These are phyloP conservation scores for Lachnellula willkommii DNA, from an alignment of 2,329 filamentous ascomycete species.

Conservation along the genomic window DNA sequence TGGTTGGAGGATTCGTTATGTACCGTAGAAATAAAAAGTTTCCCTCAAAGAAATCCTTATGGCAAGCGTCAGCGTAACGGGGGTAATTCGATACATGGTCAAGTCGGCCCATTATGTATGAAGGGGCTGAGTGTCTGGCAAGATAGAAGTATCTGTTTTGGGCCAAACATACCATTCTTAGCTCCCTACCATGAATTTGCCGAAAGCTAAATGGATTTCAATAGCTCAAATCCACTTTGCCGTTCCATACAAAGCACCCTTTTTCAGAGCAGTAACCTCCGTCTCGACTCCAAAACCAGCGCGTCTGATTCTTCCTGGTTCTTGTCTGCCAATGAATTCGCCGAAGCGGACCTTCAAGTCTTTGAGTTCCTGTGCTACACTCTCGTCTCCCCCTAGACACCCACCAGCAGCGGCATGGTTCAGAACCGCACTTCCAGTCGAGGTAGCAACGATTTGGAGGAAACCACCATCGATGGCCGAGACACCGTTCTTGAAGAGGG, in stretches of 20 bases:
- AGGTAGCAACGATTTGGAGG: constrained; percentile 18
- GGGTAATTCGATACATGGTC: too few relatives aligned
- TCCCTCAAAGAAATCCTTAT: too few relatives aligned
- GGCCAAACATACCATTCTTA: too few relatives aligned
- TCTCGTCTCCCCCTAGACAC: constrained; percentile 17
- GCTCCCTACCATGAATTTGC: too few relatives aligned
- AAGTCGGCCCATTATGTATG: too few relatives aligned
- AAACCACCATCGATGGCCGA: constrained; percentile 18
- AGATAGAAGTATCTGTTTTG: too few relatives aligned
- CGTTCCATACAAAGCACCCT: constrained; percentile 16
- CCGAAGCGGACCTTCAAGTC: constrained; percentile 19
- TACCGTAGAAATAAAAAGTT: too few relatives aligned
- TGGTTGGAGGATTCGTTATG: too few relatives aligned
- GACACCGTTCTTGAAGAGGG: constrained; percentile 16
- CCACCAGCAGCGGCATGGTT: constrained; percentile 18
- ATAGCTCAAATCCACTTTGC: constrained; percentile 13
- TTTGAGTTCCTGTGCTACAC: constrained; percentile 14
- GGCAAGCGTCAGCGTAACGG: too few relatives aligned
- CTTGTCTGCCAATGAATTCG: constrained; percentile 13
- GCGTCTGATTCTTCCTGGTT: constrained; percentile 6
- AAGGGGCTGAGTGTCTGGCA: too few relatives aligned
- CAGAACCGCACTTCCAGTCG: constrained; percentile 13
- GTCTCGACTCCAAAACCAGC: constrained; percentile 19
- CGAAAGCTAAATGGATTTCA: neutral
- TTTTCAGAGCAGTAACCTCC: constrained; percentile 13